These are phyloP conservation scores for Clitoria ternatea DNA, from an alignment of 306 rosid genomes.

Conservation along the genomic window DNA sequence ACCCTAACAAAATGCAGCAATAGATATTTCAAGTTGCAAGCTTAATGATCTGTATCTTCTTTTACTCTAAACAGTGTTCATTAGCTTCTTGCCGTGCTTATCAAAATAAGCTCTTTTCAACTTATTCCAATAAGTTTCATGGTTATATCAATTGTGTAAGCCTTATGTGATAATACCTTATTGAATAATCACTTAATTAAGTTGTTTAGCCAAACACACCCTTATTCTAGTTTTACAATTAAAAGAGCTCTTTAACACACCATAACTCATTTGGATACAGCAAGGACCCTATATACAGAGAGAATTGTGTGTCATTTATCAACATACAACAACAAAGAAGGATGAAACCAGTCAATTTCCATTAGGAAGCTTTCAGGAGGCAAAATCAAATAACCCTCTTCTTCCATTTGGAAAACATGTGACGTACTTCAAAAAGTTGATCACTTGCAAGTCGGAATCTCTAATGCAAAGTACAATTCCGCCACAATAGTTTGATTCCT, in stretches of 20 bases:
- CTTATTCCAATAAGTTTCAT: no score
- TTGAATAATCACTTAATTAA: no score
- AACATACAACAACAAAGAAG: slow-evolving; percentile 1
- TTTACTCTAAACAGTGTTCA: slow-evolving; percentile 4
- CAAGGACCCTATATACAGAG: neutral
- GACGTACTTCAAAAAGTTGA: slow-evolving; percentile 13
- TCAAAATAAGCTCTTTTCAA: no score
- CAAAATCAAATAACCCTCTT: neutral
- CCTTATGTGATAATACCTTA: no score
- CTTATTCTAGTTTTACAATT: neutral
- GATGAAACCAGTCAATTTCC: neutral
- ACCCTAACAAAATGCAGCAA: neutral
- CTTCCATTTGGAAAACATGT: neutral
- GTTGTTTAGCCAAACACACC: no score
- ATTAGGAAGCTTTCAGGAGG: slow-evolving; percentile 17
- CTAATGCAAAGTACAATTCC: slow-evolving; percentile 1
- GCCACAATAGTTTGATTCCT: slow-evolving; percentile 11
- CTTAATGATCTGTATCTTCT: neutral
- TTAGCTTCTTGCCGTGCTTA: no score
- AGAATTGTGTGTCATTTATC: neutral
- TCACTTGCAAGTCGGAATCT: slow-evolving; percentile 11
- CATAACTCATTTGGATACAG: slow-evolving; percentile 4
- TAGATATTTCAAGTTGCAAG: neutral
- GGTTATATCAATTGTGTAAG: no score
- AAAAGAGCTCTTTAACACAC: neutral